Conservation (phyloP, 1,284 basidiomycete species). For the Melanopsichium pennsylvanicum region DNA sequence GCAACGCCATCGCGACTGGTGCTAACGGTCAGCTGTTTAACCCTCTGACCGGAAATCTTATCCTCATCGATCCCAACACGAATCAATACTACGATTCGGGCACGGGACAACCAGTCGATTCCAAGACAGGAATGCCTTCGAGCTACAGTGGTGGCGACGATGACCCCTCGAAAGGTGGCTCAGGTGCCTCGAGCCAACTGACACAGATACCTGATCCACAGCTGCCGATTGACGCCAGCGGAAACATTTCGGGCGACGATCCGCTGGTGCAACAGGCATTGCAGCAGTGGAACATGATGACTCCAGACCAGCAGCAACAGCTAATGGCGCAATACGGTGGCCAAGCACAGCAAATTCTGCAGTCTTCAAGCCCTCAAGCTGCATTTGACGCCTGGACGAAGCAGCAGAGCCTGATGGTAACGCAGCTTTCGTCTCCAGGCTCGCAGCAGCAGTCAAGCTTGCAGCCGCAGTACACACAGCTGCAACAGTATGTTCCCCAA, state of each 20-base stretch:
- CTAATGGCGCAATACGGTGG: conserved; percentile 18
- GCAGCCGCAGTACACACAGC: too few species aligned
- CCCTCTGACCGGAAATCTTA: conserved; percentile 24
- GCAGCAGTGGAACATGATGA: conserved; percentile 26
- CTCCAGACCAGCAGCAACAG: conserved; percentile 36
- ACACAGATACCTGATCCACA: neutral
- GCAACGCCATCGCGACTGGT: conserved; percentile 35
- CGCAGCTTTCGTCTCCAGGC: too few species aligned
- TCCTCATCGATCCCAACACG: conserved; percentile 26
- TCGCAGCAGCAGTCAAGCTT: too few species aligned
- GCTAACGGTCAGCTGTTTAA: conserved; percentile 38
- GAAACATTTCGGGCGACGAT: conserved; percentile 11
- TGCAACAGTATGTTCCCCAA: too few species aligned
- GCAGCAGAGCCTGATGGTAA: too few species aligned
- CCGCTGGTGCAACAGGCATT: conserved; percentile 24
- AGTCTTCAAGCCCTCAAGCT: conserved; percentile 28
- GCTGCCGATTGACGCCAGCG: conserved; percentile 12
- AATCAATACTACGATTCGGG: conserved; percentile 29
- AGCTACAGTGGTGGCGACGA: conserved; percentile 6
- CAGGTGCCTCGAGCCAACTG: neutral
- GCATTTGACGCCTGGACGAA: conserved; percentile 15
- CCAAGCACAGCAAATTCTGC: conserved; percentile 18
- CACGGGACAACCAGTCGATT: conserved; percentile 28
- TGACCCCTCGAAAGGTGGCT: neutral
- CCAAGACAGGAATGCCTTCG: conserved; percentile 35